Base-by-base conservation (phyloP, 2,329 filamentous ascomycete species). In the Pseudodiploospora longispora region DNA sequence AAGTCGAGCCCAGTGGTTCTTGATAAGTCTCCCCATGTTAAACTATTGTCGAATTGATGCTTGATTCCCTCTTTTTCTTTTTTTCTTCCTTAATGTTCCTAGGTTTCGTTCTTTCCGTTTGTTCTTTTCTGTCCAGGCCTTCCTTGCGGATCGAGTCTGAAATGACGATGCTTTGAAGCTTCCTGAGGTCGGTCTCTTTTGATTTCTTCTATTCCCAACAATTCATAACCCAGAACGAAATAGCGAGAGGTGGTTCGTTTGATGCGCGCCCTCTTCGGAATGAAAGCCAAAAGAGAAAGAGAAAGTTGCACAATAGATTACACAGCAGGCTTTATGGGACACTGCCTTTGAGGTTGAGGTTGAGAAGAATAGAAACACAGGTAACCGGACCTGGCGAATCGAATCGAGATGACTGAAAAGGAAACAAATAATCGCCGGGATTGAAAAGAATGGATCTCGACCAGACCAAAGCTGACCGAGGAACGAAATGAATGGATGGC, bases 1-100 rank as follows among this genome's bases (percentile, higher is more conserved):
- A 59, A 98, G 82, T 49, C 93, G 85, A 55, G 89, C 93, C 88
- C 88, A 95, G 74, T 98, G 93, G 73, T 97, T 97, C 78, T 98
- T 98, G 73, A 98, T 97, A 62, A 98, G 82, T 69, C 85, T 93
- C 67, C 93, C 93, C 93, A 98, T 98, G 51, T 54, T 70, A 65
- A 34, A 41, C 42, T 27, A 43, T 48, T 42, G 43, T 34, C 37
- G 8, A 27, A 32, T 40, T 31, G 4, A 28, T 9, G 6, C 32
- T 34, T 6, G 19, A 10, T 8, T 38, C 27, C 33, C 43, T 34
- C 28, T 30, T 42, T 34, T 44, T 44, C 36, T 42, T 33, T 49
- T 40, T 30, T 38, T 49, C 19, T 49, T 34, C 44, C 29, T 9
- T 36, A 19, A 32, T 42, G 19, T 31, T 30, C 37, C 27, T 9